These are phyloP conservation scores for Sequoiadendron giganteum DNA, from an alignment of 75 land plant genomes.

Conservation along the genomic window DNA sequence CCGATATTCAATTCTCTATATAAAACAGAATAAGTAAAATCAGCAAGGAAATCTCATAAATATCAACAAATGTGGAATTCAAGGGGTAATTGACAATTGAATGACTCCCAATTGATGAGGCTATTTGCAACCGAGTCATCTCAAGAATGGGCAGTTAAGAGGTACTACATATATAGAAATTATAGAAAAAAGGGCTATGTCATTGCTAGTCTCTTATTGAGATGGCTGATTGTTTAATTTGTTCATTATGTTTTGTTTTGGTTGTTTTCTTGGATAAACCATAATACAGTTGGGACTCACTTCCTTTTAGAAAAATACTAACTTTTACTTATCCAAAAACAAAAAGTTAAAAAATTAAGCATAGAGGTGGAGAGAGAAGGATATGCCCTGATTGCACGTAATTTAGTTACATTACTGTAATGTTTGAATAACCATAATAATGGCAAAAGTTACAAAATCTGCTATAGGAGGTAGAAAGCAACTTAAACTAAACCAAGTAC, in stretches of 20 bases:
- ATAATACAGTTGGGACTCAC: not conserved
- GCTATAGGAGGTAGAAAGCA: not conserved
- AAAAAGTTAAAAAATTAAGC: not conserved
- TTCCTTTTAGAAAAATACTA: not conserved
- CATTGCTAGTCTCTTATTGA: not conserved
- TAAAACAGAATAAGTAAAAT: not conserved
- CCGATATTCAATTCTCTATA: not conserved
- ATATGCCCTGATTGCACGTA: not conserved
- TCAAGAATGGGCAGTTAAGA: not conserved
- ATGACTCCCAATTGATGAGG: not conserved
- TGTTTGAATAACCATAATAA: not conserved
- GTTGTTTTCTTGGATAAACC: too few species aligned
- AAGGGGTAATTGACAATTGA: not conserved
- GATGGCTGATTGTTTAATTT: too few species aligned
- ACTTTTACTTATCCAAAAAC: not conserved
- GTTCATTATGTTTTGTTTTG: too few species aligned
- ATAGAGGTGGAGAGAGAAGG: not conserved
- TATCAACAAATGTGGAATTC: not conserved
- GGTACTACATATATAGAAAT: not conserved
- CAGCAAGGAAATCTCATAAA: constrained; percentile 6
- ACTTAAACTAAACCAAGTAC: not conserved
- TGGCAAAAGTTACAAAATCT: not conserved
- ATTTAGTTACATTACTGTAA: not conserved
- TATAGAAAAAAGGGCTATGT: not conserved
- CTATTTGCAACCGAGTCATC: not conserved